A percentile compares a stretch with the other conserved stretches of the same genome.
Evolutionary conservation across 345 rosid species (phyloP).

Genomic region (Eucalyptus viminalis): DNA sequence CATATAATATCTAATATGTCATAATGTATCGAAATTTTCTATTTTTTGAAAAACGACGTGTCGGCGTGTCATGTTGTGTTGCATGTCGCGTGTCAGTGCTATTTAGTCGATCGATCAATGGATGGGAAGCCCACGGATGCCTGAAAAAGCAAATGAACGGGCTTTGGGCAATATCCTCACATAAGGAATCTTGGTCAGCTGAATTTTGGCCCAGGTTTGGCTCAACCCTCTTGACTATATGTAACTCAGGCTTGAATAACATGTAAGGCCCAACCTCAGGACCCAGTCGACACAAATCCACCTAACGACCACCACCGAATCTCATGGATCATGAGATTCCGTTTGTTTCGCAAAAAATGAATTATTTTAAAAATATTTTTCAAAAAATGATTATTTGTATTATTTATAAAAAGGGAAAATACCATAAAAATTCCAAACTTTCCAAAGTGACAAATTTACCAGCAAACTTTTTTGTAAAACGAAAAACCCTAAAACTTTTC

Average conservation of each 20-base stretch:
- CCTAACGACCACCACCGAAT: neutral
- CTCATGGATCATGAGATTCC: accelerated
- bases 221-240: neutral
- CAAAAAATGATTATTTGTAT: no score
- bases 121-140: neutral
- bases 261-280: neutral
- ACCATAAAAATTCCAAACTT: no score
- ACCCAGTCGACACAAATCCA: neutral
- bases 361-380: no score
- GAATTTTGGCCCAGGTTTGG: neutral
- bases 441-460: no score
- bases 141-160: neutral
- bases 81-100: accelerated
- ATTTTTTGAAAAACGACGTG: no score
- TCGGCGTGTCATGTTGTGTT: no score
- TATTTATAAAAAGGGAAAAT: no score
- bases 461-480: no score
- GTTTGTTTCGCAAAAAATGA: no score
- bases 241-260: neutral
- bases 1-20: no score
- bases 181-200: accelerated
- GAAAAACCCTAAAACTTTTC: no score
- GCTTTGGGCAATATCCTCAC: neutral
- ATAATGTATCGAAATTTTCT: accelerated
- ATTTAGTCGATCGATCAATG: neutral